Evolutionary conservation across 2,329 filamentous ascomycete species (phyloP).

Genomic region (Cladophialophora chaetospira): DNA sequence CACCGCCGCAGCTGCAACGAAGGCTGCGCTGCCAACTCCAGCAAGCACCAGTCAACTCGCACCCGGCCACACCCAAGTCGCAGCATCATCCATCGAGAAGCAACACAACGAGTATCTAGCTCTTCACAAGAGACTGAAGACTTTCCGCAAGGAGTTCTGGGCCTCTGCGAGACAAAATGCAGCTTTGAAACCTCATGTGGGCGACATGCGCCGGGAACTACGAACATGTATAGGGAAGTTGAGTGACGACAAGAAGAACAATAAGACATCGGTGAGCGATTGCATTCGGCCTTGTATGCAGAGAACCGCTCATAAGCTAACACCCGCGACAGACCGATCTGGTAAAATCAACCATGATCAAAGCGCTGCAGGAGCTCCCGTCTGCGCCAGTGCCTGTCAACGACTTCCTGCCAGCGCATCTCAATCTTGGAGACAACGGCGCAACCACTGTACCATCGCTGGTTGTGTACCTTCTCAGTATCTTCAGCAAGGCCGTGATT

Average conservation of each 20-base stretch:
- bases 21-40: constrained; percentile 15
- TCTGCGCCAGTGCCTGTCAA: constrained; percentile 60
- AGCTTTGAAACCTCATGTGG: constrained; percentile 65
- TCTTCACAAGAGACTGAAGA: constrained; percentile 69
- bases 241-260: constrained; percentile 65
- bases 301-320: background rate
- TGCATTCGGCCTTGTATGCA: background rate
- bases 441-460: constrained; percentile 53
- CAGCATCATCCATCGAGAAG: constrained; percentile 40
- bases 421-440: constrained; percentile 33
- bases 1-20: constrained; percentile 30
- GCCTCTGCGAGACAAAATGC: constrained; percentile 59
- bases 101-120: constrained; percentile 53
- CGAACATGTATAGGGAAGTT: constrained; percentile 73
- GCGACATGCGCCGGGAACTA: constrained; percentile 71
- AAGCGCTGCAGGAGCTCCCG: constrained; percentile 53
- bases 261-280: constrained; percentile 57
- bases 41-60: constrained; percentile 7
- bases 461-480: constrained; percentile 74
- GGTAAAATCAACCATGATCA: constrained; percentile 57
- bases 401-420: constrained; percentile 51
- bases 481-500: constrained; percentile 72
- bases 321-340: constrained; percentile 44
- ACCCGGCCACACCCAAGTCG: background rate
- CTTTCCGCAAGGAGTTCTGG: constrained; percentile 56